Evolutionary conservation across 2,329 filamentous ascomycete genomes (phyloP), one percentile per base, ranked within the genome.

Genomic region (Paecilomyces variotii): DNA sequence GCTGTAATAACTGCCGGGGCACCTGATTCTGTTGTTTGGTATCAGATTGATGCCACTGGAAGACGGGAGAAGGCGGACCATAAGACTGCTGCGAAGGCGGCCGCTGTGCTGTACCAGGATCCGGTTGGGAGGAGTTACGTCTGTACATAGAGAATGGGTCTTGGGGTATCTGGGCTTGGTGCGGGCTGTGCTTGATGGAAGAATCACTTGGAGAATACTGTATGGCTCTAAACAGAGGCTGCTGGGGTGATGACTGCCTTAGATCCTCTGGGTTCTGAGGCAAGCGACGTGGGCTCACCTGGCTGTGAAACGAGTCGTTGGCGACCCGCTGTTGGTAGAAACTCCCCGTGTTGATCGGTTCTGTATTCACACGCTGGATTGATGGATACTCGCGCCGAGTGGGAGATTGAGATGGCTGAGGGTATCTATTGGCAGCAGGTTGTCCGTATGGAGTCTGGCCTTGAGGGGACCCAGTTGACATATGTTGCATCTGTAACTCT

Each of bases 41-140:
- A 53, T 67, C 67, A 53, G 53, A 34, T 53, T 57, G 59, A 24
- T 58, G 60, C 30, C 60, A 62, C 5, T 59, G 62, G 35, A 59
- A 59, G 10, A 68, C 61, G n/a, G 71, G 69, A 24, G 71, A 72
- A 54, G 72, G 72, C n/a, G 69, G 70, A 10, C 68, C 71, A 9
- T 71, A 63, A 11, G 72, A 74, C 56, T 72, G 68, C 59, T 72
- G 70, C 10, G 72, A 74, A 4, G 70, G 62, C 51, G 72, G 72
- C 54, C 71, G 64, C 28, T 67, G 66, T 34, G 63, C 63, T 59
- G 55, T 70, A 61, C 39, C 39, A 26, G 61, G 61, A 56, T 67
- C 68, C 56, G 60, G 45, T 51, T 65, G 62, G 35, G 60, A 56
- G 50, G 61, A 63, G 57, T 61, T 45, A 45, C 39, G 59, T 30